These are phyloP conservation scores for Artemisia annua DNA, from an alignment of 129 eudicot species.

Conservation along the genomic window DNA sequence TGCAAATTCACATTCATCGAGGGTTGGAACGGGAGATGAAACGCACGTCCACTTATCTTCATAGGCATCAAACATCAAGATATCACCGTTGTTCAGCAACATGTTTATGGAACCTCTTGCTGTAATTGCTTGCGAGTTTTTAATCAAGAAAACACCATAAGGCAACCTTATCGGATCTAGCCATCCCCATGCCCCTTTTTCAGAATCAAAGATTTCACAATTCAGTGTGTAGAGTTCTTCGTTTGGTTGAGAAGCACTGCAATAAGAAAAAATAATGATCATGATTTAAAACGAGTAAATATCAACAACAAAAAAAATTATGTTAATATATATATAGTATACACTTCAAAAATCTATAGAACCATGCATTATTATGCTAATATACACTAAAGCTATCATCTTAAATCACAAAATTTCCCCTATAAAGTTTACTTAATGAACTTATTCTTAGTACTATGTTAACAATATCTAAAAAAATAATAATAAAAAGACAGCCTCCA, in stretches of 20 bases:
- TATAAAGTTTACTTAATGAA: too few species aligned
- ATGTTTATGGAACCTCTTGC: slow-evolving; percentile 18
- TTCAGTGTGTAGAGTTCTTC: neutral
- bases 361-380: too few species aligned
- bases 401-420: too few species aligned
- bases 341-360: neutral
- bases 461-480: too few species aligned
- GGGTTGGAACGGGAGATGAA: neutral
- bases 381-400: too few species aligned
- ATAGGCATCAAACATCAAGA: slow-evolving; percentile 17
- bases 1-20: neutral
- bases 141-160: neutral
- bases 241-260: too few species aligned
- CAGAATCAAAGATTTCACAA: slow-evolving; percentile 23
- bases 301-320: too few species aligned
- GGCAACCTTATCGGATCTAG: neutral
- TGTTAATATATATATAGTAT: too few species aligned
- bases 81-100: neutral
- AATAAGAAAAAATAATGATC: neutral
- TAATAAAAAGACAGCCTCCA: too few species aligned
- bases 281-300: neutral
- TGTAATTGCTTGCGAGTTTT: slow-evolving; percentile 10
- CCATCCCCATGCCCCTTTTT: slow-evolving; percentile 4
- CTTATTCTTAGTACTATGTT: neutral
- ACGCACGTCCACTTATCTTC: neutral